Conservation (phyloP, 106 monocot genomes). For the Vanilla planifolia region DNA sequence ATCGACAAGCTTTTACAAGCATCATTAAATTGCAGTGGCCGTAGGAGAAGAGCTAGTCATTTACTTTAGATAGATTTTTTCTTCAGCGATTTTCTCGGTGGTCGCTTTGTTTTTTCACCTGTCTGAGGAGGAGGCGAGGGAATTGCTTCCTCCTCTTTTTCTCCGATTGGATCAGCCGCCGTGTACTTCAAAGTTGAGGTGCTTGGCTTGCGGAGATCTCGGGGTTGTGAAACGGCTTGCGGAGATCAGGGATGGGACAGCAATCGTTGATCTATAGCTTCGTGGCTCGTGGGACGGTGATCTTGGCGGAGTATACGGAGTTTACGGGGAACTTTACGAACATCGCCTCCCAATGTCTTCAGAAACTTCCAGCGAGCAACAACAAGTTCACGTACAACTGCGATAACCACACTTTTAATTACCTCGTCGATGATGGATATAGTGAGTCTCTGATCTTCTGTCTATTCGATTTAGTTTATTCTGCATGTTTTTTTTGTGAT, state of each 20-base stretch:
- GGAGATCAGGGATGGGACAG: conserved; percentile 23
- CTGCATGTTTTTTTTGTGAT: neutral
- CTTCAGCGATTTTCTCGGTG: too few species aligned
- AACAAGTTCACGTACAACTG: conserved; percentile 33
- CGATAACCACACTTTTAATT: conserved; percentile 25
- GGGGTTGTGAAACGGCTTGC: too few species aligned
- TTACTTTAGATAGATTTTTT: too few species aligned
- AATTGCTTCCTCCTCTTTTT: too few species aligned
- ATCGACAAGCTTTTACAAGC: too few species aligned
- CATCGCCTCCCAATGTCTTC: conserved; percentile 25
- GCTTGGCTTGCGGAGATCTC: too few species aligned
- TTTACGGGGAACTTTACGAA: conserved; percentile 25
- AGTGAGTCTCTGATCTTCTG: conserved; percentile 4
- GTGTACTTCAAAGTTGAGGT: too few species aligned
- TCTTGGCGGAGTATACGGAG: conserved; percentile 24
- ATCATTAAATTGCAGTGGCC: too few species aligned
- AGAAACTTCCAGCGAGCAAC: conserved; percentile 25
- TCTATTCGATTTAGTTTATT: neutral
- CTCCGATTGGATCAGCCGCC: too few species aligned
- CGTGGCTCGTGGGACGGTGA: conserved; percentile 25
- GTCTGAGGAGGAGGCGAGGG: too few species aligned
- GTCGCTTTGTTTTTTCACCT: too few species aligned
- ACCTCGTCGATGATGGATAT: conserved; percentile 23
- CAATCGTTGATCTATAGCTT: conserved; percentile 28
- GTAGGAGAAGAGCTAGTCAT: too few species aligned